Percentiles rank a stretch among this genome's conserved stretches.
phyloP scores from a whole-genome alignment of 805 yeast species.

The Komagataella kurtzmanii region DNA sequence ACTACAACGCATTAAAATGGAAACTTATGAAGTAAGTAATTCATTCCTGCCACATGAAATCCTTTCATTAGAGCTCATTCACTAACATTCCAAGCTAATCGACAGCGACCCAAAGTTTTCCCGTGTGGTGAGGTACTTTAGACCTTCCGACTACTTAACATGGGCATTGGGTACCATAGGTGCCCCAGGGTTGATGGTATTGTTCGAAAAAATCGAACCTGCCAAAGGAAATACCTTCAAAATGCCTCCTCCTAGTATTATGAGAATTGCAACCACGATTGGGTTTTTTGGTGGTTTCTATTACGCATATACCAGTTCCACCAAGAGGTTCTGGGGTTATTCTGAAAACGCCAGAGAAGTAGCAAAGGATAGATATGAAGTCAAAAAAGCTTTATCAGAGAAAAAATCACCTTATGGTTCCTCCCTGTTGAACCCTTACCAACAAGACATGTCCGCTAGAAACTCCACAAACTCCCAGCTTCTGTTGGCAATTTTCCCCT shows the following conservation, averaged over 20 bases:
- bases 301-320: conserved; percentile 52
- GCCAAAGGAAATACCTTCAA: conserved; percentile 27
- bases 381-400: conserved; percentile 48
- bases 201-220: conserved; percentile 34
- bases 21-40: not conserved
- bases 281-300: conserved; percentile 68
- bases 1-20: not conserved
- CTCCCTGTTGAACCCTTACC: conserved; percentile 50
- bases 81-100: conserved; percentile 27
- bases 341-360: conserved; percentile 64
- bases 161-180: conserved; percentile 33
- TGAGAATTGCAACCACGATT: conserved; percentile 46
- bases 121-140: conserved; percentile 60
- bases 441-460: conserved; percentile 64
- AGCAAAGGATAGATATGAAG: conserved; percentile 57
- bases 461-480: conserved; percentile 63
- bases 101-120: conserved; percentile 71
- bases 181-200: conserved; percentile 31
- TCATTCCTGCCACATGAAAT: not conserved
- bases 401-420: conserved; percentile 58
- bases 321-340: conserved; percentile 68
- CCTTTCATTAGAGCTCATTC: not conserved
- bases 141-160: conserved; percentile 48
- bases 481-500: conserved; percentile 50
- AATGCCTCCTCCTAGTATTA: conserved; percentile 37